Evolutionary conservation across 805 yeast genomes (phyloP).

Genomic region (Debaryomyces maramus): DNA sequence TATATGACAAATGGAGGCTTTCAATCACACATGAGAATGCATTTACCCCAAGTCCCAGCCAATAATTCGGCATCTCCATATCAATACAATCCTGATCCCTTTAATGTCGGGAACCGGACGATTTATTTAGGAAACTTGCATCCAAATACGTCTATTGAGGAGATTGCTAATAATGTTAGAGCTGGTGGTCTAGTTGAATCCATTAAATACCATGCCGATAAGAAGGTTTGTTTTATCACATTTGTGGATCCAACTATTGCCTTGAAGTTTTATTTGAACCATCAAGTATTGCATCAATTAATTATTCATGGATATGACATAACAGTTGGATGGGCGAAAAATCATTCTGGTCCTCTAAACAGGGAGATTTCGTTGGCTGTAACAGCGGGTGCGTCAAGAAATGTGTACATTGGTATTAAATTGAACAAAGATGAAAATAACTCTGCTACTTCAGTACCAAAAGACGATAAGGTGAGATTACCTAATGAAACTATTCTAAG

Average conservation of each 20-base stretch:
- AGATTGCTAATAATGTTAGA: constrained; percentile 71
- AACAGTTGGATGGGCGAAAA: constrained; percentile 71
- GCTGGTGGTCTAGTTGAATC: constrained; percentile 72
- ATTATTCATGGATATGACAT: constrained; percentile 61
- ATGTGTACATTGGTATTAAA: constrained; percentile 68
- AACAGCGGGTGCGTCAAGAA: constrained; percentile 73
- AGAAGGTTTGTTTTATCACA: constrained; percentile 65
- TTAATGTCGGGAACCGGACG: constrained; percentile 57
- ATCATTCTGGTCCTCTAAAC: constrained; percentile 62
- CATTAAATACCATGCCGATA: constrained; percentile 51
- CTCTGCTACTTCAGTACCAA: constrained; percentile 9
- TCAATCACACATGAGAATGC: constrained; percentile 5
- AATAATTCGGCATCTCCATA: constrained; percentile 7
- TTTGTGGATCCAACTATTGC: constrained; percentile 67
- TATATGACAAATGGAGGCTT: constrained; percentile 2
- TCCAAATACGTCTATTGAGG: constrained; percentile 64
- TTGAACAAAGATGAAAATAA: constrained; percentile 19
- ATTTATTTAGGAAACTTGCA: constrained; percentile 69
- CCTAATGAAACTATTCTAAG: constrained; percentile 51
- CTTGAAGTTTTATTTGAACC: constrained; percentile 61
- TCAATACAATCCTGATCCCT: constrained; percentile 27
- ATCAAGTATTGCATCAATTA: constrained; percentile 56
- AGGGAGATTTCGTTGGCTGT: constrained; percentile 60
- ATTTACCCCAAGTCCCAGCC: constrained; percentile 2
- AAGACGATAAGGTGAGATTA: constrained; percentile 16